These are phyloP conservation scores for Hibiscus tridactylites DNA, from an alignment of 345 rosid genomes.

Conservation along the genomic window DNA sequence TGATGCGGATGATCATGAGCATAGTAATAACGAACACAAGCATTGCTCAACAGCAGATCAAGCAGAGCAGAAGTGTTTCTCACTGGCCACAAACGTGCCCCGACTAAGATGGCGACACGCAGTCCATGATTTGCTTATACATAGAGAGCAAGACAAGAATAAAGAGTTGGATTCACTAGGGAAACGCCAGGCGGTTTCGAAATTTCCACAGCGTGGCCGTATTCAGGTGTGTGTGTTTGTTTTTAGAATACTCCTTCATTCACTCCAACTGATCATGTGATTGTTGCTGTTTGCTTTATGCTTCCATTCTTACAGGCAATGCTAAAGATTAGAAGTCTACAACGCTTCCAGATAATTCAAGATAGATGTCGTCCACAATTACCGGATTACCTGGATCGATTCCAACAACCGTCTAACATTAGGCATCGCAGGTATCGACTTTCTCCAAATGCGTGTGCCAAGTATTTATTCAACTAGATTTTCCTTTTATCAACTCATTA, in stretches of 20 bases:
- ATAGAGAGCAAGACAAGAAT: slow-evolving; percentile 43
- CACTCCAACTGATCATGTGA: neutral
- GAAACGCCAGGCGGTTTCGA: slow-evolving; percentile 52
- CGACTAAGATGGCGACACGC: slow-evolving; percentile 79
- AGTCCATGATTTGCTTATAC: slow-evolving; percentile 52
- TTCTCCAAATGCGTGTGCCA: neutral
- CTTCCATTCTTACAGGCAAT: slow-evolving; percentile 33
- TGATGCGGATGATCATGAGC: slow-evolving; percentile 15
- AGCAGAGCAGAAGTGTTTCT: slow-evolving; percentile 21
- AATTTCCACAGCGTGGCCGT: slow-evolving; percentile 64
- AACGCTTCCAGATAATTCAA: slow-evolving; percentile 41
- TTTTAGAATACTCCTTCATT: neutral
- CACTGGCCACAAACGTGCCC: slow-evolving; percentile 34
- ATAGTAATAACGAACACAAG: slow-evolving; percentile 16
- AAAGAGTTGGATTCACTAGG: slow-evolving; percentile 38
- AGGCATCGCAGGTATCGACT: slow-evolving; percentile 41
- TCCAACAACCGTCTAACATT: slow-evolving; percentile 34
- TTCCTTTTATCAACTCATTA: neutral
- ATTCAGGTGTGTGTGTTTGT: slow-evolving; percentile 45
- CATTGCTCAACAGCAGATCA: slow-evolving; percentile 11
- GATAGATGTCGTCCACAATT: slow-evolving; percentile 28
- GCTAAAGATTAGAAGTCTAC: slow-evolving; percentile 53
- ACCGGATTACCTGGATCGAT: slow-evolving; percentile 15
- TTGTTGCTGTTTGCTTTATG: neutral
- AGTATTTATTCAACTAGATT: neutral